Conservation (phyloP, 352 stramenopile genomes). For the Globisporangium nagaii region DNA sequence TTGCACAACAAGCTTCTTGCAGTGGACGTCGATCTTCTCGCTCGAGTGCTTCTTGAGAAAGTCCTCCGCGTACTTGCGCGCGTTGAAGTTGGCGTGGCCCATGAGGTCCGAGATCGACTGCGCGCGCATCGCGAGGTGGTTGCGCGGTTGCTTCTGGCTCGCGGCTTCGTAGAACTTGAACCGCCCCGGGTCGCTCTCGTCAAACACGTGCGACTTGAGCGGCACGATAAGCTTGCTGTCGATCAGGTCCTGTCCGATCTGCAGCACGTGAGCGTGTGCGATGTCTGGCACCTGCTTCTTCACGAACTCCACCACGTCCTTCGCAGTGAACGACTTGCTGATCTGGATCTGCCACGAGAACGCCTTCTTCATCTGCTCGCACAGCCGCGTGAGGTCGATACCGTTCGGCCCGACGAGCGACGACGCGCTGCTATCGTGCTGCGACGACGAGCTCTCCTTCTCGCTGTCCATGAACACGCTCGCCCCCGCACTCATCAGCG, state of each 20-base stretch:
- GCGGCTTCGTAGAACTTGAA: constrained; percentile 62
- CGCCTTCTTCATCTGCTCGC: constrained; percentile 68
- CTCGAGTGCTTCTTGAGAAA: constrained; percentile 72
- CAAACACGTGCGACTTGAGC: constrained; percentile 74
- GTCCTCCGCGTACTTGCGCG: constrained; percentile 69
- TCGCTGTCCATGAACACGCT: neutral
- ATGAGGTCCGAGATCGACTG: constrained; percentile 80
- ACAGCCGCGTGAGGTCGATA: constrained; percentile 50
- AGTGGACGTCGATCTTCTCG: constrained; percentile 73
- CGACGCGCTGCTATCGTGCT: constrained; percentile 2
- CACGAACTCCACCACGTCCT: constrained; percentile 65
- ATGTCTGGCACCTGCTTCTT: constrained; percentile 34
- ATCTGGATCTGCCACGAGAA: constrained; percentile 69
- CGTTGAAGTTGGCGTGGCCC: constrained; percentile 58
- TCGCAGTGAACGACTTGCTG: constrained; percentile 71
- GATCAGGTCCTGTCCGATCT: constrained; percentile 62
- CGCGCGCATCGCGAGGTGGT: constrained; percentile 56
- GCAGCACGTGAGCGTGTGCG: constrained; percentile 29
- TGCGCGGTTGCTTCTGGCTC: constrained; percentile 51
- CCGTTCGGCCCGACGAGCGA: constrained; percentile 27
- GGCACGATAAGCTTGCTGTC: constrained; percentile 67
- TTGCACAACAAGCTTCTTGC: constrained; percentile 62
- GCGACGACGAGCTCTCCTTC: neutral
- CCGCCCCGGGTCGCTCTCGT: constrained; percentile 41
- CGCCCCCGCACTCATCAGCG: neutral